phyloP scores from a whole-genome alignment of 1,284 basidiomycete genomes.

The Austroboletus novae-zelandiae region DNA sequence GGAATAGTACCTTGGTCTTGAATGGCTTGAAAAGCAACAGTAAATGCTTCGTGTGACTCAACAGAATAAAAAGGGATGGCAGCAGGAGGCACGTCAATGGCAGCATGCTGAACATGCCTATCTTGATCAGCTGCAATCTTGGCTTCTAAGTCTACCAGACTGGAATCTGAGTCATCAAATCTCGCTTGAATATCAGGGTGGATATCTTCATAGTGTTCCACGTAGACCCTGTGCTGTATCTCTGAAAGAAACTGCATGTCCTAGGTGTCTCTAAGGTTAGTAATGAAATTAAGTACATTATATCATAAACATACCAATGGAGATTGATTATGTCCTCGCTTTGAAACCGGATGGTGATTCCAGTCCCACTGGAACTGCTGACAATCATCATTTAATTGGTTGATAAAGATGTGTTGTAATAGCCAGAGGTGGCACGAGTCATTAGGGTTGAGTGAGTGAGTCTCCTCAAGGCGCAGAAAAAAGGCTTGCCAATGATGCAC shows the following conservation, averaged over 20 bases:
- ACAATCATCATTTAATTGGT: constrained; percentile 39
- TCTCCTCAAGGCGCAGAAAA: constrained; percentile 33
- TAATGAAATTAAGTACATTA: too few species aligned
- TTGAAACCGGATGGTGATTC: constrained; percentile 5
- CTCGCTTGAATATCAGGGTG: too few species aligned
- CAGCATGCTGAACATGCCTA: constrained; percentile 1
- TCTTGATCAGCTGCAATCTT: constrained; percentile 1
- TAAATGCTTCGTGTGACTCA: background rate
- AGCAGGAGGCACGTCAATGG: background rate
- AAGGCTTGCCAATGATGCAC: constrained; percentile 23
- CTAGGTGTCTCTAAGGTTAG: background rate
- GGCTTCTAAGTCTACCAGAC: too few species aligned
- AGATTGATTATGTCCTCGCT: too few species aligned
- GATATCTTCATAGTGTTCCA: constrained; percentile 5
- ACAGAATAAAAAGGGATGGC: background rate
- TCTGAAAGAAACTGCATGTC: constrained; percentile 8
- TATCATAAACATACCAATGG: too few species aligned
- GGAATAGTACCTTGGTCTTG: constrained; percentile 1
- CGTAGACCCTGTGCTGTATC: background rate
- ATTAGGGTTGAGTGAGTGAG: constrained; percentile 32
- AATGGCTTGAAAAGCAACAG: background rate
- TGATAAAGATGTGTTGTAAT: constrained; percentile 41
- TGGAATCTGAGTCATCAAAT: too few species aligned
- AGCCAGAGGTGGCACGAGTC: constrained; percentile 43
- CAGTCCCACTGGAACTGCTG: constrained; percentile 26